Evolutionary conservation across 306 rosid genomes (phyloP).

Genomic region (Vigna nakashimae): DNA sequence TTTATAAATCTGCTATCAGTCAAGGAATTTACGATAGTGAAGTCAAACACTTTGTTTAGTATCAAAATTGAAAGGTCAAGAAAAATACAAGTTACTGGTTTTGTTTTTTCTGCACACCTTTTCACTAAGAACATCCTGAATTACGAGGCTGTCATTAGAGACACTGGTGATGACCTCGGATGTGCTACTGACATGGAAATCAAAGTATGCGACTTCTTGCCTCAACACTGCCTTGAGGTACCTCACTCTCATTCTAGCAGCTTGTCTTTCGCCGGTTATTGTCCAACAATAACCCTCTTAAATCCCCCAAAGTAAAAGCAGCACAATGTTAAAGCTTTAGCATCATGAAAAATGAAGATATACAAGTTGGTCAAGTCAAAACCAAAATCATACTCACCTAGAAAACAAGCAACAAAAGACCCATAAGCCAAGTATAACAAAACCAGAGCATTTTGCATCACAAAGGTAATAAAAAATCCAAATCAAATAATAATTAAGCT

Average conservation of each 20-base stretch:
- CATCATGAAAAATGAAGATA: background rate
- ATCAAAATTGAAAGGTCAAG: too few relatives aligned
- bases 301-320: background rate
- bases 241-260: too few relatives aligned
- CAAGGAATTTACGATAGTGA: background rate
- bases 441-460: constrained; percentile 78
- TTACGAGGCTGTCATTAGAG: too few relatives aligned
- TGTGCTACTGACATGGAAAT: too few relatives aligned
- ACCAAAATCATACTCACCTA: constrained; percentile 65
- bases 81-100: too few relatives aligned
- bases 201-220: too few relatives aligned
- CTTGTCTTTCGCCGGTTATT: too few relatives aligned
- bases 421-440: constrained; percentile 74
- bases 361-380: background rate
- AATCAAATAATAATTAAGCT: constrained; percentile 4
- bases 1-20: background rate
- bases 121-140: too few relatives aligned
- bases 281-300: constrained; percentile 60
- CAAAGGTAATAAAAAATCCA: constrained; percentile 42
- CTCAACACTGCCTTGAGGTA: too few relatives aligned
- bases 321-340: background rate
- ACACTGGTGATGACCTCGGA: too few relatives aligned
- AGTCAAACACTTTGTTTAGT: too few relatives aligned
- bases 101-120: too few relatives aligned
- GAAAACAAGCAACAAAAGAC: constrained; percentile 71